Evolutionary conservation across 2,329 filamentous ascomycete species (phyloP).

Genomic region (Phoma herbarum): DNA sequence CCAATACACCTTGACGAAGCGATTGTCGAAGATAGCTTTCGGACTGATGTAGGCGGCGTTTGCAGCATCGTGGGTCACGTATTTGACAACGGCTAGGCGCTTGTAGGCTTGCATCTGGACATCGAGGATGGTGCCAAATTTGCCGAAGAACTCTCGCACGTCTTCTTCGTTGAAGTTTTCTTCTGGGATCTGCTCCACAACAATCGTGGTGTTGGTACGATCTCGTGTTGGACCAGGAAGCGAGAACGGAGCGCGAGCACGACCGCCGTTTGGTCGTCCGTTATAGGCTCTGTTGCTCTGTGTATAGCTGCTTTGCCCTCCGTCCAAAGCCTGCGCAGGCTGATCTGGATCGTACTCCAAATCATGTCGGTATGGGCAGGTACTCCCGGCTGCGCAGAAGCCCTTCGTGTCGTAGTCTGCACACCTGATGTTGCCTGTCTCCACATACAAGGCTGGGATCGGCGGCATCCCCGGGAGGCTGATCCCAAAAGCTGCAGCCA

Average conservation of each 20-base stretch:
- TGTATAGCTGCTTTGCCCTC: conserved; percentile 10
- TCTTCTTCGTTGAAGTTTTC: conserved; percentile 72
- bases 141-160: conserved; percentile 73
- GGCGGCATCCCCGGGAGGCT: conserved; percentile 52
- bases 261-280: conserved; percentile 32
- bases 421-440: conserved; percentile 62
- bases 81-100: conserved; percentile 74
- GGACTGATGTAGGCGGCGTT: conserved; percentile 77
- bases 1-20: conserved; percentile 88
- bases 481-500: conserved; percentile 61
- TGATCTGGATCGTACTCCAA: conserved; percentile 69
- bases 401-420: conserved; percentile 77
- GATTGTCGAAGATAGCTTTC: conserved; percentile 83
- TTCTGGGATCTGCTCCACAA: conserved; percentile 80
- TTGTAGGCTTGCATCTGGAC: conserved; percentile 73
- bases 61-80: conserved; percentile 70
- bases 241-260: conserved; percentile 65
- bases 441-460: conserved; percentile 44
- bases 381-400: conserved; percentile 72
- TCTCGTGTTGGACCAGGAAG: conserved; percentile 70
- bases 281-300: neutral
- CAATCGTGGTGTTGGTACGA: conserved; percentile 71
- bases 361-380: conserved; percentile 75
- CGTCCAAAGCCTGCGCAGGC: conserved; percentile 44
- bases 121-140: conserved; percentile 73